Percentiles rank a stretch among this genome's conserved stretches.
Conservation (phyloP, 2,329 filamentous ascomycete genomes). For the Boeremia lycopersici region DNA sequence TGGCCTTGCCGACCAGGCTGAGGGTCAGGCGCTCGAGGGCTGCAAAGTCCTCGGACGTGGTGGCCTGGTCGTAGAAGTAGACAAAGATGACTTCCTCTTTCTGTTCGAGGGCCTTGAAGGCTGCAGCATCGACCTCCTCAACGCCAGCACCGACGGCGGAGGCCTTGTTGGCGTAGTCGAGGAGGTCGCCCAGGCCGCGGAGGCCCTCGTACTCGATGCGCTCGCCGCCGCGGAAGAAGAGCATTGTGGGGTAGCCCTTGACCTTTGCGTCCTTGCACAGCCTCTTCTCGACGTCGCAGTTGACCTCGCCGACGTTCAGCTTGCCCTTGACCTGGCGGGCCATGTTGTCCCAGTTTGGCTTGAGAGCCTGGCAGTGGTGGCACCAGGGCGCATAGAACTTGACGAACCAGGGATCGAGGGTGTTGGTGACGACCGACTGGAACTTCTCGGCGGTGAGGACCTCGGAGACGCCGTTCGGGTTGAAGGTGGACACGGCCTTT, state of each 20-base stretch:
- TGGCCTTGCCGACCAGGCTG: slow-evolving; percentile 87
- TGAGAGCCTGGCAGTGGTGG: slow-evolving; percentile 90
- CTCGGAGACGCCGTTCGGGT: slow-evolving; percentile 76
- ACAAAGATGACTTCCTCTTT: slow-evolving; percentile 95
- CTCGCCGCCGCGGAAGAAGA: slow-evolving; percentile 92
- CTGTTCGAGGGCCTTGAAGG: slow-evolving; percentile 83
- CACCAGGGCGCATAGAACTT: slow-evolving; percentile 99
- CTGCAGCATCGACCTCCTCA: slow-evolving; percentile 75
- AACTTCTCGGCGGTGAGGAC: slow-evolving; percentile 83
- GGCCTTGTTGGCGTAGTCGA: slow-evolving; percentile 85
- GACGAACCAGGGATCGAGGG: slow-evolving; percentile 94
- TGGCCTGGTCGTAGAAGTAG: slow-evolving; percentile 97
- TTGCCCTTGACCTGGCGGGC: slow-evolving; percentile 88
- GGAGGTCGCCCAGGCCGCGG: slow-evolving; percentile 86
- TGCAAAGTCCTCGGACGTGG: slow-evolving; percentile 87
- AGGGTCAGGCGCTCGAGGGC: slow-evolving; percentile 86
- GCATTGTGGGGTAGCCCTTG: slow-evolving; percentile 81
- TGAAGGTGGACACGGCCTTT: slow-evolving; percentile 55
- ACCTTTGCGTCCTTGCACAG: slow-evolving; percentile 92
- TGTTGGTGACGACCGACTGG: slow-evolving; percentile 81
- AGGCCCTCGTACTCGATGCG: slow-evolving; percentile 92
- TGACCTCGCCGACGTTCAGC: slow-evolving; percentile 93
- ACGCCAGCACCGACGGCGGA: slow-evolving; percentile 78
- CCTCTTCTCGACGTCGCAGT: slow-evolving; percentile 83
- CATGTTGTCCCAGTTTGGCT: slow-evolving; percentile 86